phyloP scores from a whole-genome alignment of 768 basidiomycete species.

The Psilocybe azurescens region DNA sequence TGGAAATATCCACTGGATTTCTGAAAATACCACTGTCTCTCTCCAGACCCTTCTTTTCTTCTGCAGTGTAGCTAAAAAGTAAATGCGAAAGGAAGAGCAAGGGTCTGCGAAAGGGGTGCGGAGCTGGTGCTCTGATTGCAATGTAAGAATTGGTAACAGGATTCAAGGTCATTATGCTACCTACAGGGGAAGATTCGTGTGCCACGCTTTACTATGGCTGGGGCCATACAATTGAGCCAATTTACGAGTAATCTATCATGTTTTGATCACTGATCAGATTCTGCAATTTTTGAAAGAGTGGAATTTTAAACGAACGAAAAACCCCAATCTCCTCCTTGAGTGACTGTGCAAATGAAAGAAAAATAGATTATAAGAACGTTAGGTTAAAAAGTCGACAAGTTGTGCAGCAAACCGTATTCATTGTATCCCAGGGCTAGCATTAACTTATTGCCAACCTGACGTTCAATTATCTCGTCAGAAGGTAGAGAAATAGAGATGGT shows the following conservation, averaged over 20 bases:
- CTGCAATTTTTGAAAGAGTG: not conserved
- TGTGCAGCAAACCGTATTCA: conserved; percentile 45
- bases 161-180: not conserved
- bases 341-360: conserved; percentile 31
- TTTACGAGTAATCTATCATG: conserved; percentile 28
- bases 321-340: conserved; percentile 60
- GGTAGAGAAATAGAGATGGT: conserved; percentile 59
- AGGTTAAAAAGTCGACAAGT: not conserved
- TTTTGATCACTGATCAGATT: not conserved
- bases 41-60: conserved; percentile 39
- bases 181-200: conserved; percentile 45
- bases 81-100: conserved; percentile 1
- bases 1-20: conserved; percentile 42
- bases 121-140: not conserved
- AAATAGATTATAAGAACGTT: not conserved
- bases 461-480: too few species aligned
- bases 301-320: conserved; percentile 26
- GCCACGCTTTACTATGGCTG: conserved; percentile 54
- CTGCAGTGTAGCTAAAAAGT: conserved; percentile 28
- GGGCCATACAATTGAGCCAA: conserved; percentile 34
- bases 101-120: not conserved
- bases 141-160: not conserved
- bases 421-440: conserved; percentile 56
- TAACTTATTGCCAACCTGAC: too few species aligned
- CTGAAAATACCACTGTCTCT: conserved; percentile 30